A percentile compares a stretch with the other conserved stretches of the same genome.
These are phyloP conservation scores for Phytophthora europaea DNA, from an alignment of 352 stramenopile species.

Conservation along the genomic window DNA sequence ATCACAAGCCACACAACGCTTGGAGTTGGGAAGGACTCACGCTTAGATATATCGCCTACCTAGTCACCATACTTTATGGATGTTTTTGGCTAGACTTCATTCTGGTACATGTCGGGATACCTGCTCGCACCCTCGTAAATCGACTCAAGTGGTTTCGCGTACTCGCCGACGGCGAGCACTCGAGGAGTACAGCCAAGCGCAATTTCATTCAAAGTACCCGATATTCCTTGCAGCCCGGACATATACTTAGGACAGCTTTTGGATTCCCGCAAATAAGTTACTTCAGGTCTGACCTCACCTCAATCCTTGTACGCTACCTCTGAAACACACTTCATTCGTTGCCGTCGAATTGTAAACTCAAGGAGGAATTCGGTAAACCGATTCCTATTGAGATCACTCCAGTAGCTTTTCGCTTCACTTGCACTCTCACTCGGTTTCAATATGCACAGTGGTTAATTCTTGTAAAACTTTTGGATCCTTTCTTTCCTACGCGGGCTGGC, in stretches of 20 bases:
- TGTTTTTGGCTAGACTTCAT: background rate
- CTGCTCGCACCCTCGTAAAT: background rate
- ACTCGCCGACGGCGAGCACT: background rate
- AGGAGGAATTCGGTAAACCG: background rate
- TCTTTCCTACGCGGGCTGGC: slow-evolving; percentile 15
- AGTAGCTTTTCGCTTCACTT: background rate
- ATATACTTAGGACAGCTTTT: too few species aligned
- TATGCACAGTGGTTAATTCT: slow-evolving; percentile 31
- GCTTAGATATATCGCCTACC: too few species aligned
- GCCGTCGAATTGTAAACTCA: too few species aligned
- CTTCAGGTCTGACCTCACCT: too few species aligned
- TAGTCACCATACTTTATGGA: too few species aligned
- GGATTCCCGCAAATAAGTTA: too few species aligned
- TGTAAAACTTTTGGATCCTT: slow-evolving; percentile 38
- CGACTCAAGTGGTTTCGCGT: background rate
- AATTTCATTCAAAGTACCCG: background rate
- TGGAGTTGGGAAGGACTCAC: too few species aligned
- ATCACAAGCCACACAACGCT: too few species aligned
- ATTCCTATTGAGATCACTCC: background rate
- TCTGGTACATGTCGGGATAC: background rate
- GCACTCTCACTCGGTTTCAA: background rate
- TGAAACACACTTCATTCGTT: too few species aligned
- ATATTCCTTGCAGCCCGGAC: too few species aligned
- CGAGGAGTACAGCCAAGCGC: background rate
- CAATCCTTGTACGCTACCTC: too few species aligned